These are phyloP conservation scores for Coemansia sp. DNA, from an alignment of 192 early-diverging fungal genomes.

Conservation along the genomic window DNA sequence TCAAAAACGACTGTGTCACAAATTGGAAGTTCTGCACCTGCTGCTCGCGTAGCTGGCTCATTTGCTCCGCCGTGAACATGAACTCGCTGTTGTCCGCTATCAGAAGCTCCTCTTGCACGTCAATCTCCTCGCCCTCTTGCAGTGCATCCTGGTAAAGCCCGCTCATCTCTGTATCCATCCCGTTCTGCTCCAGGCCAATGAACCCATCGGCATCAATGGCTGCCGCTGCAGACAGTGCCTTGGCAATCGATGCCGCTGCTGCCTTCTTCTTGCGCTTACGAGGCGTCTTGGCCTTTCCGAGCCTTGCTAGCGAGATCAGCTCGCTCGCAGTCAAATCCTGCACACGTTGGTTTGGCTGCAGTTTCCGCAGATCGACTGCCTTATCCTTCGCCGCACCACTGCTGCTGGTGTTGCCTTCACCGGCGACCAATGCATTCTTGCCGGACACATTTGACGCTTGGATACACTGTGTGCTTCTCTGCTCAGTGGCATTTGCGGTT, in stretches of 20 bases:
- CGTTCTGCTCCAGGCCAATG: conserved; percentile 10
- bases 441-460: not conserved
- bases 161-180: conserved; percentile 46
- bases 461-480: not conserved
- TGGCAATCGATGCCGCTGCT: conserved; percentile 17
- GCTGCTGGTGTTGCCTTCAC: not conserved
- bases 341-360: conserved; percentile 11
- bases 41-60: conserved; percentile 53
- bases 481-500: not conserved
- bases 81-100: conserved; percentile 32
- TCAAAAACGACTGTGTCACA: conserved; percentile 51
- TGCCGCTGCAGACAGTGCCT: conserved; percentile 16
- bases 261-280: conserved; percentile 34
- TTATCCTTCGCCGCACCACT: not conserved
- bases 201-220: conserved; percentile 20
- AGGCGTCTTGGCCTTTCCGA: conserved; percentile 17
- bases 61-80: conserved; percentile 51
- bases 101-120: conserved; percentile 49
- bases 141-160: conserved; percentile 54
- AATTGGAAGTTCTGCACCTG: conserved; percentile 56
- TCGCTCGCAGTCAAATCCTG: conserved; percentile 17
- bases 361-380: not conserved
- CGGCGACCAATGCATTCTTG: not conserved
- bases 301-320: conserved; percentile 5
- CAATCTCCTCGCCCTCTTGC: conserved; percentile 51